Percentiles rank a stretch among this genome's conserved stretches.
phyloP scores from a whole-genome alignment of 352 stramenopile species.

The Globisporangium takayamanum region DNA sequence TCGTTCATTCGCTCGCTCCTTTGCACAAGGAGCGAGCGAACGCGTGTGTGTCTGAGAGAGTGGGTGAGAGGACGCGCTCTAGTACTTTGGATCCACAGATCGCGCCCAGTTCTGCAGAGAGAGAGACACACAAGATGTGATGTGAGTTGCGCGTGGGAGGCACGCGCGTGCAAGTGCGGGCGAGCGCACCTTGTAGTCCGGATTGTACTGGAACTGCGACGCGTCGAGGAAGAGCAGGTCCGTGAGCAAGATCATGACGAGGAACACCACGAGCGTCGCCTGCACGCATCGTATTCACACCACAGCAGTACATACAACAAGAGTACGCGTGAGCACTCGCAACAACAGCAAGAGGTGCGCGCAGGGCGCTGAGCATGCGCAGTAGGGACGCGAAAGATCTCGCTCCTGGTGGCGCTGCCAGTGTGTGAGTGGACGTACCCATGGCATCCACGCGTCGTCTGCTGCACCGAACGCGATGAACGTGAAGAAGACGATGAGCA shows the following conservation, averaged over 20 bases:
- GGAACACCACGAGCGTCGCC: slow-evolving; percentile 74
- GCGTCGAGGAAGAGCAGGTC: slow-evolving; percentile 71
- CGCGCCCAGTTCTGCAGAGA: slow-evolving; percentile 60
- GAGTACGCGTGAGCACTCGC: background rate
- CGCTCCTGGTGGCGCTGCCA: background rate
- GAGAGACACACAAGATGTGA: background rate
- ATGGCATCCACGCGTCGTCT: slow-evolving; percentile 73
- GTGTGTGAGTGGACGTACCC: slow-evolving; percentile 29
- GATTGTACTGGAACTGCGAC: slow-evolving; percentile 76
- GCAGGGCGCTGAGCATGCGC: background rate
- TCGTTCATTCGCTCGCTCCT: background rate
- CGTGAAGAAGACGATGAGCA: slow-evolving; percentile 80
- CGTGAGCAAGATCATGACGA: slow-evolving; percentile 59
- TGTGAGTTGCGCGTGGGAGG: background rate
- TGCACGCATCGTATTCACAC: slow-evolving; percentile 12
- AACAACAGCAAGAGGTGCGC: background rate
- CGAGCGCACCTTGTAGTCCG: slow-evolving; percentile 75
- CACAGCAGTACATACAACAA: slow-evolving; percentile 1
- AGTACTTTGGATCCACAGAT: slow-evolving; percentile 75
- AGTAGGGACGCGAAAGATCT: background rate
- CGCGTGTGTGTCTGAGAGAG: no score
- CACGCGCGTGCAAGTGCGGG: background rate
- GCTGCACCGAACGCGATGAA: slow-evolving; percentile 74
- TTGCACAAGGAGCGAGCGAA: background rate
- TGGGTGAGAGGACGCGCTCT: slow-evolving; percentile 2